phyloP scores from a whole-genome alignment of 495 filamentous ascomycete genomes.

The Thermothielavioides terrestris region DNA sequence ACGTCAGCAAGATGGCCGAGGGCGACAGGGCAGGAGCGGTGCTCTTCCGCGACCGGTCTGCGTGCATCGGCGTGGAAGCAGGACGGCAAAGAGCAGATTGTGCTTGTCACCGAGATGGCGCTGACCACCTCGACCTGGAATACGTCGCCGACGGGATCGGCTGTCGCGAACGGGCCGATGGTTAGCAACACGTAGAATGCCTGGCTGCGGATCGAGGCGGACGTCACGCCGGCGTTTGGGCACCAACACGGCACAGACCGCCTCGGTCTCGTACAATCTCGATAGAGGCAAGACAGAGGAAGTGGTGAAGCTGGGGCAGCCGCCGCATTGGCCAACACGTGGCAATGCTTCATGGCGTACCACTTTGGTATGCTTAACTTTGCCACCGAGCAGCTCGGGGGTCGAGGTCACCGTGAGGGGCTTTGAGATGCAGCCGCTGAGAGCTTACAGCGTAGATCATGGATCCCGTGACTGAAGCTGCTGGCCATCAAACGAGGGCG shows the following conservation, averaged over 20 bases:
- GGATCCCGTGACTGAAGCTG: too few species aligned
- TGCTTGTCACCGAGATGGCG: slow-evolving; percentile 23
- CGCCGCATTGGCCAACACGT: slow-evolving; percentile 37
- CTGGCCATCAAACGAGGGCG: too few species aligned
- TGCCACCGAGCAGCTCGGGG: slow-evolving; percentile 45
- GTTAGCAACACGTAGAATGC: slow-evolving; percentile 20
- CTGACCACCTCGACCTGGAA: slow-evolving; percentile 31
- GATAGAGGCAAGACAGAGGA: slow-evolving; percentile 36
- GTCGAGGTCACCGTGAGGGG: slow-evolving; percentile 36
- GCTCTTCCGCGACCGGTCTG: slow-evolving; percentile 42
- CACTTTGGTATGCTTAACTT: slow-evolving; percentile 51
- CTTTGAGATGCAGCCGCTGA: slow-evolving; percentile 16
- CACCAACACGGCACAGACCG: slow-evolving; percentile 19
- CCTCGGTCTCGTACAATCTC: slow-evolving; percentile 43
- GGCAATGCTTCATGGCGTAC: slow-evolving; percentile 48
- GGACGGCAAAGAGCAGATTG: slow-evolving; percentile 13
- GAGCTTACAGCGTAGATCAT: too few species aligned
- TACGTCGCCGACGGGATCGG: slow-evolving; percentile 32
- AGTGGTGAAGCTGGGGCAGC: slow-evolving; percentile 37
- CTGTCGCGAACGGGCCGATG: slow-evolving; percentile 24
- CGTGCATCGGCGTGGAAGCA: slow-evolving; percentile 40
- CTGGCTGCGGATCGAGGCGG: slow-evolving; percentile 37
- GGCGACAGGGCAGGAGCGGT: slow-evolving; percentile 46
- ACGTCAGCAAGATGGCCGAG: slow-evolving; percentile 38
- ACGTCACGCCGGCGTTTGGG: slow-evolving; percentile 33